Evolutionary conservation across 2,329 filamentous ascomycete species (phyloP).

Genomic region (Claviceps pazoutovae): DNA sequence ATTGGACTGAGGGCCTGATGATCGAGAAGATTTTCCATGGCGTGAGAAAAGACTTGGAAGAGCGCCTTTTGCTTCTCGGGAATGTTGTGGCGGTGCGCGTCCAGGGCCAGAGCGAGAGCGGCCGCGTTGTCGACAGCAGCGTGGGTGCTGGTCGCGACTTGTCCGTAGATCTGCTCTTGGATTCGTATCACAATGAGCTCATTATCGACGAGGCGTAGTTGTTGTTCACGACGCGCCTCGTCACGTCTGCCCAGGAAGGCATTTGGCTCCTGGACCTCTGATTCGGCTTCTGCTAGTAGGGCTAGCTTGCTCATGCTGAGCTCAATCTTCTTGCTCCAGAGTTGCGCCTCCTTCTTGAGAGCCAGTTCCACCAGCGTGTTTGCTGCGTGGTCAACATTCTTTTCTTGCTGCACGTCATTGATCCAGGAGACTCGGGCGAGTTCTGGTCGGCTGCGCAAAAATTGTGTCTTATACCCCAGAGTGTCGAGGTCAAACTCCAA

Average conservation of each 20-base stretch:
- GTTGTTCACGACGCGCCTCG: slow-evolving; percentile 25
- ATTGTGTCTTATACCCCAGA: slow-evolving; percentile 58
- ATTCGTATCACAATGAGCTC: slow-evolving; percentile 58
- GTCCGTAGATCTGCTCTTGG: slow-evolving; percentile 65
- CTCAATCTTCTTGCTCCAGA: slow-evolving; percentile 91
- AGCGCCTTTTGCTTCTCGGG: slow-evolving; percentile 50
- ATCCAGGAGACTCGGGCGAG: slow-evolving; percentile 84
- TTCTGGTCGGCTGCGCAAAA: slow-evolving; percentile 56
- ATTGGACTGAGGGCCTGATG: slow-evolving; percentile 57
- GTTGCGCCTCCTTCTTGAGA: slow-evolving; percentile 55
- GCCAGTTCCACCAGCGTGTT: slow-evolving; percentile 58
- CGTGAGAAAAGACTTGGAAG: slow-evolving; percentile 56
- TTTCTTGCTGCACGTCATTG: slow-evolving; percentile 70
- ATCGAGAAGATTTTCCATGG: slow-evolving; percentile 54
- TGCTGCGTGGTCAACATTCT: slow-evolving; percentile 61
- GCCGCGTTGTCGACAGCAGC: slow-evolving; percentile 68
- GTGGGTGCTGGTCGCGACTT: slow-evolving; percentile 52
- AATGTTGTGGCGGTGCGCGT: slow-evolving; percentile 44
- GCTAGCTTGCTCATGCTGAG: slow-evolving; percentile 78
- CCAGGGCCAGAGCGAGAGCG: slow-evolving; percentile 61
- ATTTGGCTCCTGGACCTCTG: slow-evolving; percentile 9
- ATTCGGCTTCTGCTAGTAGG: slow-evolving; percentile 47
- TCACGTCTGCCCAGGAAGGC: slow-evolving; percentile 25
- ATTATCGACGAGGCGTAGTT: slow-evolving; percentile 41
- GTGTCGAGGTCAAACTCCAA: slow-evolving; percentile 59